Conservation (phyloP, 2,329 filamentous ascomycete species). For the Penicillium sp. region DNA sequence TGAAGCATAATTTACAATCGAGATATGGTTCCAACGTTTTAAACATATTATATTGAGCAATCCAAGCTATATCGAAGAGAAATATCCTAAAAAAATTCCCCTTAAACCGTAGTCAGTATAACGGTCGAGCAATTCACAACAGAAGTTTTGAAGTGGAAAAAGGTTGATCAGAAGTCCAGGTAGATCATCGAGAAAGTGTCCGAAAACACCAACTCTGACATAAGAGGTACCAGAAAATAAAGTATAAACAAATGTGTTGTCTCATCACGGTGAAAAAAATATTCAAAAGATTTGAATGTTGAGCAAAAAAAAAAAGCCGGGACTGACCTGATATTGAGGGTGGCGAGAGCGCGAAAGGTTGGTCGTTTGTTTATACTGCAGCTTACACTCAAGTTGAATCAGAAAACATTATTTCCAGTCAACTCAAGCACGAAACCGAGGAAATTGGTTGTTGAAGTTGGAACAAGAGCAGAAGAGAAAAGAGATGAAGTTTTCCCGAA, state of each 20-base stretch:
- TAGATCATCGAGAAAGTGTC: constrained; percentile 69
- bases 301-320: constrained; percentile 36
- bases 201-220: constrained; percentile 62
- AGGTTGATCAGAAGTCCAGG: constrained; percentile 73
- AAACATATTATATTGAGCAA: not conserved
- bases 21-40: not conserved
- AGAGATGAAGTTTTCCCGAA: constrained; percentile 12
- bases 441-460: constrained; percentile 2
- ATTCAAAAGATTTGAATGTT: constrained; percentile 5
- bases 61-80: not conserved
- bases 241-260: constrained; percentile 52
- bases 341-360: not conserved
- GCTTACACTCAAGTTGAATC: not conserved
- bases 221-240: constrained; percentile 98
- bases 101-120: constrained; percentile 24
- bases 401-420: constrained; percentile 16
- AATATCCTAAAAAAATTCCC: not conserved
- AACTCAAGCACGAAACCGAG: constrained; percentile 4
- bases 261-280: constrained; percentile 64
- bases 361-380: not conserved
- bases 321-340: constrained; percentile 29
- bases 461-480: constrained; percentile 7
- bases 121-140: constrained; percentile 13
- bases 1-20: not conserved
- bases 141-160: constrained; percentile 7